Base-by-base conservation (phyloP, 345 rosid species). In the Nasturtium officinale region DNA sequence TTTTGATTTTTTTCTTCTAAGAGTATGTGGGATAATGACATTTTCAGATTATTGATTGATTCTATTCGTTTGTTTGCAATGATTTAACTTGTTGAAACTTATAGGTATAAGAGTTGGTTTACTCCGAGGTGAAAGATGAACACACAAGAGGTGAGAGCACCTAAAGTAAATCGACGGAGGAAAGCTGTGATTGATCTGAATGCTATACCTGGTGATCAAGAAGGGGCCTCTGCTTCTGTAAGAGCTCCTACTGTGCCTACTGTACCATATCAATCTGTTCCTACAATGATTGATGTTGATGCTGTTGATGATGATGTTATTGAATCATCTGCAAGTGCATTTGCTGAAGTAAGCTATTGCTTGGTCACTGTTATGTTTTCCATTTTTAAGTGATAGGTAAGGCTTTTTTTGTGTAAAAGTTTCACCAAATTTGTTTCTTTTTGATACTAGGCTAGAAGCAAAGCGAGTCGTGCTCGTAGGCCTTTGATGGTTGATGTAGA, bases 271-370 rank as follows among this genome's bases (percentile, higher is more conserved):
- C 52, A 80, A 38, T 51, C 88, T 45, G 48, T 9, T 6, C 80
- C 80, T 40, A 47, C 80, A 1, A 65, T 57, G 16, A 87, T 95
- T 76, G 97, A 88, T 84, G 88, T 95, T 51, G 99, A 91, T 69
- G 80, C 76, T 48, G 16, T 77, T 18, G 98, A 95, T 75, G 99
- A 95, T 63, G 97, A 88, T 66, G 96, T 90, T 71, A 50, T 90
- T 18, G 84, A 85, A 78, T 86, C 92, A 47, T 87, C 98, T 5
- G 86, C 98, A 5, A 86, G 83, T 61, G 96, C 94, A 18, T 91
- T 95, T 77, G 94, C 96, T 12, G 89, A 86, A 79, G 98, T 95
- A 82, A 26, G 28, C 28, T 26, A 26, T 26, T 78, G 74, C 11
- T 35, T 13, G 8, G 2, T 42, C 20, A 48, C 61, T 48, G 17